Base-by-base conservation (phyloP, 345 rosid species). In the Hibiscus syriacus region DNA sequence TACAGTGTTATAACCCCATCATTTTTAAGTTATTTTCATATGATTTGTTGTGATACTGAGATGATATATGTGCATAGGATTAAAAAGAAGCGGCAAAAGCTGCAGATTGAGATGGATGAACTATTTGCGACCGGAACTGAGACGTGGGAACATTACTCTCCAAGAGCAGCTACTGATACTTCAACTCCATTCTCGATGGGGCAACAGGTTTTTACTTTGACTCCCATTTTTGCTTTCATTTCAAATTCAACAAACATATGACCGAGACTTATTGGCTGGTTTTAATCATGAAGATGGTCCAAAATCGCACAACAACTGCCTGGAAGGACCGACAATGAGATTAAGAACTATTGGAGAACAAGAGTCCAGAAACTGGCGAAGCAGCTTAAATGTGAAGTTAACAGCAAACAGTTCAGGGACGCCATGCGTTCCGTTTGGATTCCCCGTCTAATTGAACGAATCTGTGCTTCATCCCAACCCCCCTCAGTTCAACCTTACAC, bases 311-410 rank as follows among this genome's bases (percentile, higher is more conserved):
- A 53, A 10, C 30, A 83, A 38, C 25, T 92, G 73, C 98, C 98
- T 0, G 98, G 98, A 56, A 84, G 98, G 71, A 92, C 98, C 1
- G 98, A 92, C 67, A 92, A 92, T 55, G 98, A 92, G 72, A 84
- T 92, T 11, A 92, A 92, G 70, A 92, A 92, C 70, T 92, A 90
- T 70, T 92, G 97, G 98, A 84, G 98, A 68, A 92, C 98, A 0
- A 73, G 98, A 61, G 98, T 92, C 8, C 98, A 84, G 13, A 92
- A 90, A 66, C 92, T 84, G 69, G 98, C 97, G 5, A 92, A 88
- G 70, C 96, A 86, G 74, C 83, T 92, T 52, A 82, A 85, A 76
- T 90, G 90, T 55, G 98, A 92, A 6, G 95, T 88, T 48, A 86
- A 82, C 68, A 90, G 97, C 81, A 75, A 83, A 64, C 83, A 82